Evolutionary conservation across 1,284 basidiomycete genomes (phyloP), one percentile per base, ranked within the genome.

Genomic region (Ganoderma lucidum): DNA sequence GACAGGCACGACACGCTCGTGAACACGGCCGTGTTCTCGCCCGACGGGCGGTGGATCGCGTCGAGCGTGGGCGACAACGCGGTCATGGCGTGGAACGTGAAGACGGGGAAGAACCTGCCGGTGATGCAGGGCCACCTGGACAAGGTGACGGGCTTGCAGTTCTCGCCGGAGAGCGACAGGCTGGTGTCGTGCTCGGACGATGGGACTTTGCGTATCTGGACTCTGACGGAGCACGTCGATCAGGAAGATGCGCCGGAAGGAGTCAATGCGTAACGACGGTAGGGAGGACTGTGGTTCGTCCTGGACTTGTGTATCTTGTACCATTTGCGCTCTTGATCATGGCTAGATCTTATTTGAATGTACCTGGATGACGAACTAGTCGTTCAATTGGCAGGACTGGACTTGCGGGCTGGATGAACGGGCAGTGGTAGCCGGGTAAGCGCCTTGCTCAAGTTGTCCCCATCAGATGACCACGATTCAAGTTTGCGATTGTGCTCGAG

Each of bases 101-200:
- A 42, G 62, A 62, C 32, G 23, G 69, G 69, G 6, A 37, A 37
- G 48, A 37, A 35, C 60, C 37, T 66, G 55, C 55, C 68, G 28
- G 19, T 45, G 55, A 63, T 69, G 65, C 15, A 41, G 17, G 72
- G 66, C 2, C 73, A 69, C 53, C 30, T 53, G 42, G 73, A 73
- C 51, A 73, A 74, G 35, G 75, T 83, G 28, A 76, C 71, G 23
- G 74, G 78, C 5, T 62, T 82, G 14, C 72, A 76, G 5, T 70
- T 81, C 68, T 81, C 81, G 0, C 78, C 81, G 6, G 73, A 77
- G 39, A 78, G 78, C 6, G 71, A 68, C 6, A 64, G 76, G 19
- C 74, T 83, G 32, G 79, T 79, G 0, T 81, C 81, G 1, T 78
- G 75, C 0, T 81, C 81, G 42, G 81, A 79, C 39, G 81, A 83